Conservation (phyloP, 495 filamentous ascomycete species). For the Penicillium robsamsonii region DNA sequence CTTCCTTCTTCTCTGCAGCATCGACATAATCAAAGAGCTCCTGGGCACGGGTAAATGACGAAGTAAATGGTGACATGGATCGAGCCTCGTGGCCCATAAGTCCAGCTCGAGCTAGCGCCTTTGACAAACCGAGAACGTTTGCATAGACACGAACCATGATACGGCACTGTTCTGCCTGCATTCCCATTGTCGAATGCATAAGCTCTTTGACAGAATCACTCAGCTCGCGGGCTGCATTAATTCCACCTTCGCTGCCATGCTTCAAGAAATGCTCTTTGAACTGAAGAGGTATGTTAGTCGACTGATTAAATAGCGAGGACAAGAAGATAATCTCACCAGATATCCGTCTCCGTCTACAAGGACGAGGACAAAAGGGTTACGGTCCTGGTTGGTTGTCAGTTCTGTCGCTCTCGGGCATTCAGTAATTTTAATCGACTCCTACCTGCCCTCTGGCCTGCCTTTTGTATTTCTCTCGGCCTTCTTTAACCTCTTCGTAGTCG, state of each 20-base stretch:
- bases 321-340: constrained; percentile 26
- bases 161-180: constrained; percentile 50
- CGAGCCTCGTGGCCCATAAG: constrained; percentile 50
- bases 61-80: constrained; percentile 53
- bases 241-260: constrained; percentile 54
- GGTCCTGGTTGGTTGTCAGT: constrained; percentile 33
- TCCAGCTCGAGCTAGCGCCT: constrained; percentile 46
- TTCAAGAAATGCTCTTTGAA: constrained; percentile 57
- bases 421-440: constrained; percentile 13
- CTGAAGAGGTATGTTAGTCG: constrained; percentile 15
- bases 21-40: constrained; percentile 62
- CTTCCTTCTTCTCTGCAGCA: constrained; percentile 59
- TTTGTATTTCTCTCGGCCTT: constrained; percentile 53
- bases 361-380: constrained; percentile 60
- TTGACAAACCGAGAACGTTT: constrained; percentile 55
- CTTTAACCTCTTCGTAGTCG: constrained; percentile 58
- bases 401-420: not conserved
- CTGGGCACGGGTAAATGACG: constrained; percentile 58
- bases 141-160: constrained; percentile 63
- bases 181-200: constrained; percentile 44
- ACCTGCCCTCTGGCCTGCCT: constrained; percentile 49
- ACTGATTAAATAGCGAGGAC: too few species aligned
- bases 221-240: constrained; percentile 53
- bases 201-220: constrained; percentile 49
- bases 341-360: constrained; percentile 64